phyloP scores from a whole-genome alignment of 306 rosid species.

The Amphicarpaea edgeworthii region DNA sequence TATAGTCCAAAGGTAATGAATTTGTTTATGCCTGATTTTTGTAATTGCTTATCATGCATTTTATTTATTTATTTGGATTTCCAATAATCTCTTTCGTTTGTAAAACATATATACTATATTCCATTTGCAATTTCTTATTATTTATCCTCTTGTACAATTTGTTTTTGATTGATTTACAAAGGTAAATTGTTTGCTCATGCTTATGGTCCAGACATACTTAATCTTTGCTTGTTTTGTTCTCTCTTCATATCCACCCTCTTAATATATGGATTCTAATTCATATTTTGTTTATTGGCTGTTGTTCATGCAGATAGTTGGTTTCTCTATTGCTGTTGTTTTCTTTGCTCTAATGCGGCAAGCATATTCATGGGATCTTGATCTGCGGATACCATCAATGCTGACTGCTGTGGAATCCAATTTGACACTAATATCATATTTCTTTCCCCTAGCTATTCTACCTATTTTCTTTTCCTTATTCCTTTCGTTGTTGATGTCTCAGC shows the following conservation, averaged over 20 bases:
- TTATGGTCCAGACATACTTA: conserved; percentile 23
- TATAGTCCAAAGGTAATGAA: conserved; percentile 78
- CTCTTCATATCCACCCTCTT: conserved; percentile 27
- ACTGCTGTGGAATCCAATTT: conserved; percentile 81
- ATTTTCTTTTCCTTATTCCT: conserved; percentile 70
- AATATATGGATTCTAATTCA: conserved; percentile 35
- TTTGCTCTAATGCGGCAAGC: conserved; percentile 94
- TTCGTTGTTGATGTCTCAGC: conserved; percentile 66
- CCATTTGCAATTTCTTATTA: conserved; percentile 6
- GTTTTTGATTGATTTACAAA: conserved; percentile 23
- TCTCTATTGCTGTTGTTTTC: conserved; percentile 78
- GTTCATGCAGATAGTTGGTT: conserved; percentile 87
- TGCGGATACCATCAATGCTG: conserved; percentile 82
- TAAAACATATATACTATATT: conserved; percentile 18
- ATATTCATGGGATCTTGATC: conserved; percentile 79
- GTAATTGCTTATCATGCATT: conserved; percentile 35
- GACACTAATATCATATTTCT: conserved; percentile 69
- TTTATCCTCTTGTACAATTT: conserved; percentile 6
- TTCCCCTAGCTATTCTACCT: conserved; percentile 72
- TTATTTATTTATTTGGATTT: conserved; percentile 31
- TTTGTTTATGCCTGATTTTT: conserved; percentile 37
- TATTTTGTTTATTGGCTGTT: conserved; percentile 40
- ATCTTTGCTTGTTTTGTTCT: conserved; percentile 32
- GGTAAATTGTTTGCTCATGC: conserved; percentile 18
- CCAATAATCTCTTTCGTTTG: conserved; percentile 7